Percentiles rank a stretch among this genome's conserved stretches.
phyloP scores from a whole-genome alignment of 1,139 yeast genomes.

The Yamadazyma sp. region DNA sequence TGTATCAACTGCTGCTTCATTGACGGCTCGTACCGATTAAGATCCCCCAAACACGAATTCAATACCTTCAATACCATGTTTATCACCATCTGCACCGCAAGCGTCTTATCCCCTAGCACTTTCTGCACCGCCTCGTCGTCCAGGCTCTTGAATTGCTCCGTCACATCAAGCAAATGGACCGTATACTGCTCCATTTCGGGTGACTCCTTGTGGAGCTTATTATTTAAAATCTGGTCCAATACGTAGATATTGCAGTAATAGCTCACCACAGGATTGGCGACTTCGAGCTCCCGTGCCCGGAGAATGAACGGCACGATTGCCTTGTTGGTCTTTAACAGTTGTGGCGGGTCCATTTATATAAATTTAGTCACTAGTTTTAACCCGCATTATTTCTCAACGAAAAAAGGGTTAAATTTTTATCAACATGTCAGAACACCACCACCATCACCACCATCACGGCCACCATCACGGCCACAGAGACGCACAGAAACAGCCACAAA shows the following conservation, averaged over 20 bases:
- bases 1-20: conserved; percentile 27
- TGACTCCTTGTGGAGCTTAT: conserved; percentile 55
- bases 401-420: conserved; percentile 1
- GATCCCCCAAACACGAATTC: conserved; percentile 41
- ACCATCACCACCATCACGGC: conserved; percentile 5
- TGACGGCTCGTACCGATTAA: conserved; percentile 26
- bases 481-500: conserved; percentile 7
- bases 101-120: conserved; percentile 55
- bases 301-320: conserved; percentile 36
- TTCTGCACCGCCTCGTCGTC: conserved; percentile 36
- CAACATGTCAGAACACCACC: conserved; percentile 3
- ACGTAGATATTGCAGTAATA: conserved; percentile 63
- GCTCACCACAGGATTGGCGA: conserved; percentile 53
- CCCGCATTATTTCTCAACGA: conserved; percentile 3
- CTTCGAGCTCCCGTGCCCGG: conserved; percentile 51
- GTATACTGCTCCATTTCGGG: conserved; percentile 59
- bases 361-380: neutral
- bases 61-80: conserved; percentile 64
- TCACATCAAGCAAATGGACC: conserved; percentile 56
- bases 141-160: conserved; percentile 54
- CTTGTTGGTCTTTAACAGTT: conserved; percentile 22
- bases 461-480: conserved; percentile 13
- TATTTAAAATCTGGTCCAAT: conserved; percentile 61
- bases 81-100: conserved; percentile 58
- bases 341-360: conserved; percentile 11